These are phyloP conservation scores for Russula brevipes DNA, from an alignment of 768 basidiomycete genomes.

Conservation along the genomic window DNA sequence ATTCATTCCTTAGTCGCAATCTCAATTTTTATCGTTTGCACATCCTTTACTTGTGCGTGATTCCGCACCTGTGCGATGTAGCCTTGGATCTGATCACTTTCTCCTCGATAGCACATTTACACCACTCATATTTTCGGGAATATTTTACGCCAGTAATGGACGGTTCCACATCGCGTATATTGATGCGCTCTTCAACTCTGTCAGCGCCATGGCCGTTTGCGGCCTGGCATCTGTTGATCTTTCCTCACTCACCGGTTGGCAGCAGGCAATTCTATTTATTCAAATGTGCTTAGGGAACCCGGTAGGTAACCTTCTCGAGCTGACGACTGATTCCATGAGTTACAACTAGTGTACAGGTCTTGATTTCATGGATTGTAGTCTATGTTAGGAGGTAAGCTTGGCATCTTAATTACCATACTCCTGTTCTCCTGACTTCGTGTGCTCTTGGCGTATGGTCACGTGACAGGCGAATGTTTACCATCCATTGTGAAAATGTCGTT, in stretches of 20 bases:
- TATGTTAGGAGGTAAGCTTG: conserved; percentile 58
- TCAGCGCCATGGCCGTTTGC: conserved; percentile 74
- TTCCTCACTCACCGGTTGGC: conserved; percentile 62
- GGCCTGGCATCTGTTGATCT: conserved; percentile 69
- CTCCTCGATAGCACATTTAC: conserved; percentile 53
- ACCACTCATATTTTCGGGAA: conserved; percentile 70
- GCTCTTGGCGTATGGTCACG: not conserved
- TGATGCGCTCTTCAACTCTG: conserved; percentile 72
- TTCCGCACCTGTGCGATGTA: not conserved
- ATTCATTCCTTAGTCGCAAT: conserved; percentile 24
- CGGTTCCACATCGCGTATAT: conserved; percentile 63
- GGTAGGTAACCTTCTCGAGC: conserved; percentile 41
- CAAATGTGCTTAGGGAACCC: conserved; percentile 76
- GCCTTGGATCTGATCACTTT: conserved; percentile 1
- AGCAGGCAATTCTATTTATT: conserved; percentile 64
- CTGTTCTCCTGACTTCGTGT: not conserved
- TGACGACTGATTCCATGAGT: not conserved
- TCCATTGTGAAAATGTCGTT: conserved; percentile 22
- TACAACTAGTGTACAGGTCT: conserved; percentile 43
- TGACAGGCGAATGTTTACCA: conserved; percentile 22
- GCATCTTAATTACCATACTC: not conserved
- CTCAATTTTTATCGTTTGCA: conserved; percentile 50
- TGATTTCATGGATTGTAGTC: conserved; percentile 82
- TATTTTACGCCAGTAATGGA: conserved; percentile 84
- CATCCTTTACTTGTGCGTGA: conserved; percentile 40